Percentiles rank a stretch among this genome's conserved stretches.
Evolutionary conservation across 176 grass and related monocot species (phyloP).

Genomic region (Carex cristatella): DNA sequence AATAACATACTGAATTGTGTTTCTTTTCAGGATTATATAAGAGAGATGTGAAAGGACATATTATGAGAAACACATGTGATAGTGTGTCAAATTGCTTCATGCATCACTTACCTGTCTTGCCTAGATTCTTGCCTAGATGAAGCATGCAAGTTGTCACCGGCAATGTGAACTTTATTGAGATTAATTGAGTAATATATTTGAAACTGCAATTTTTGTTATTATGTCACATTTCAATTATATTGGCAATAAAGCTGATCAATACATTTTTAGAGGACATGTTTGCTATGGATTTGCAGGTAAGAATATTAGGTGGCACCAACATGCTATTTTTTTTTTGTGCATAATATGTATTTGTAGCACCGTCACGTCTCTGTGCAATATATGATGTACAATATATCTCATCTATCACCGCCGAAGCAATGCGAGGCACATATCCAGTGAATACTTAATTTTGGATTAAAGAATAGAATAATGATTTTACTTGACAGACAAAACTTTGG

Average conservation of each 20-base stretch:
- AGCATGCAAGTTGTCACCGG: conserved; percentile 42
- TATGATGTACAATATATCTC: no score
- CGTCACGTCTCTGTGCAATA: neutral
- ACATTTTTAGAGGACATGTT: neutral
- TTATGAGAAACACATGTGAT: conserved; percentile 98
- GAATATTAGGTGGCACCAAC: no score
- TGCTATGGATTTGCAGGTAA: neutral
- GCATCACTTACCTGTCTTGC: conserved; percentile 88
- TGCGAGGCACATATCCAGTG: no score
- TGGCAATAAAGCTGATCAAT: neutral
- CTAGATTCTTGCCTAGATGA: conserved; percentile 64
- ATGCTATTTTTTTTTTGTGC: no score
- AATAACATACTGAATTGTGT: neutral
- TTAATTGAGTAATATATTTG: neutral
- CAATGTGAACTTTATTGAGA: neutral
- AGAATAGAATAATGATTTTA: no score
- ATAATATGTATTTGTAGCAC: no score
- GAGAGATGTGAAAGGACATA: conserved; percentile 98
- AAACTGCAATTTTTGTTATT: neutral
- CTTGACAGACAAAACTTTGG: no score
- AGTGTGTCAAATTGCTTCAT: conserved; percentile 90
- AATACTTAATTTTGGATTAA: no score
- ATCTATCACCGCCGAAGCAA: no score
- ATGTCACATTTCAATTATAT: neutral
- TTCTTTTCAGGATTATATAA: conserved; percentile 44